Evolutionary conservation across 257 asterid species (phyloP).

Genomic region (Penstemon eatonii): DNA sequence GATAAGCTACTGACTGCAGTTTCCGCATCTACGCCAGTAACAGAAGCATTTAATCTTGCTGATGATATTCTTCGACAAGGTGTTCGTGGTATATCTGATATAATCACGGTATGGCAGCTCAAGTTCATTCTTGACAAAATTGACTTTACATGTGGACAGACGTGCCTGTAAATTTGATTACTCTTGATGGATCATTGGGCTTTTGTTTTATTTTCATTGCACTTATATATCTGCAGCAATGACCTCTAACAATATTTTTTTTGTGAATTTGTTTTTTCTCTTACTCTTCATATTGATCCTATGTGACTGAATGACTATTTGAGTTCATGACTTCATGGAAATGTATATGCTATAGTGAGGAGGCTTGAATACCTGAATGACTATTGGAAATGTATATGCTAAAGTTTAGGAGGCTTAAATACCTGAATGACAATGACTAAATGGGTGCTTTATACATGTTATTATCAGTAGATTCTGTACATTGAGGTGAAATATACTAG

Average conservation of each 20-base stretch:
- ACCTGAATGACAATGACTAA: background rate
- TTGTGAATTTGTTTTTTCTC: background rate
- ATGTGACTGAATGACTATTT: constrained; percentile 2
- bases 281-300: background rate
- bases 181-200: no score
- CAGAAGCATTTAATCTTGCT: constrained; percentile 96
- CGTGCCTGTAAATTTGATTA: background rate
- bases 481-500: background rate
- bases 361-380: constrained; percentile 12
- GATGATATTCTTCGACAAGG: constrained; percentile 98
- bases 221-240: background rate
- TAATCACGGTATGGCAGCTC: constrained; percentile 67
- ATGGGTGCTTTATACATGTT: constrained; percentile 2
- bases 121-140: constrained; percentile 4
- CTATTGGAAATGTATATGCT: background rate
- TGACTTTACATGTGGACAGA: constrained; percentile 10
- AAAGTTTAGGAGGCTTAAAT: constrained; percentile 7
- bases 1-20: constrained; percentile 86
- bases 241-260: background rate
- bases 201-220: background rate
- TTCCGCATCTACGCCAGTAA: constrained; percentile 92
- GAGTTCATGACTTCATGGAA: constrained; percentile 4
- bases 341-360: no score
- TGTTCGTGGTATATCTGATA: constrained; percentile 95
- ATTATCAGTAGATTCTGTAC: constrained; percentile 10